phyloP scores from a whole-genome alignment of 2,329 filamentous ascomycete species.

The Capronia americana region DNA sequence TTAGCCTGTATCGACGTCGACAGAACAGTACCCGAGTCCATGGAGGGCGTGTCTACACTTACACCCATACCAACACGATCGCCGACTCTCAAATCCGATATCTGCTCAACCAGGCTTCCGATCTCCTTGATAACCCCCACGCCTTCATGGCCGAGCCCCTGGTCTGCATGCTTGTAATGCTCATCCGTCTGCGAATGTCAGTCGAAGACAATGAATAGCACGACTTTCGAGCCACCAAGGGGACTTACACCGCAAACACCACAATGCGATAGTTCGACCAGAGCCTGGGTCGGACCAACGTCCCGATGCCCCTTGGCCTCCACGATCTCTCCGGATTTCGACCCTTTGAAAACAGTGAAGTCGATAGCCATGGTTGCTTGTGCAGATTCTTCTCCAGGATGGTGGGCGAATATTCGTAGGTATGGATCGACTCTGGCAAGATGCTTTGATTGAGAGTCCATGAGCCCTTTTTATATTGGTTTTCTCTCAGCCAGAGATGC shows the following conservation, averaged over 20 bases:
- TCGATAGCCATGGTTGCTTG: conserved; percentile 28
- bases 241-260: conserved; percentile 34
- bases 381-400: neutral
- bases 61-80: conserved; percentile 39
- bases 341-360: conserved; percentile 38
- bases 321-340: conserved; percentile 31
- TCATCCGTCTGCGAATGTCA: conserved; percentile 29
- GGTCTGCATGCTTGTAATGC: conserved; percentile 31
- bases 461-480: conserved; percentile 1
- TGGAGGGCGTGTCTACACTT: neutral
- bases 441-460: neutral
- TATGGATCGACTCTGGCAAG: neutral
- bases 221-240: neutral
- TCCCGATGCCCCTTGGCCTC: conserved; percentile 30
- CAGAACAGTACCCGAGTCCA: neutral
- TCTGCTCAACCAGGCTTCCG: conserved; percentile 31
- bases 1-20: neutral
- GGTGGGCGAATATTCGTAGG: neutral
- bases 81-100: conserved; percentile 34
- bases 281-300: conserved; percentile 32
- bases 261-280: conserved; percentile 32
- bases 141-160: conserved; percentile 41
- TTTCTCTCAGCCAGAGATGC: neutral
- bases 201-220: neutral
- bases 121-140: conserved; percentile 39